Evolutionary conservation across 2,329 filamentous ascomycete genomes (phyloP), one percentile per base, ranked within the genome.

Genomic region (Colletotrichum melonis): DNA sequence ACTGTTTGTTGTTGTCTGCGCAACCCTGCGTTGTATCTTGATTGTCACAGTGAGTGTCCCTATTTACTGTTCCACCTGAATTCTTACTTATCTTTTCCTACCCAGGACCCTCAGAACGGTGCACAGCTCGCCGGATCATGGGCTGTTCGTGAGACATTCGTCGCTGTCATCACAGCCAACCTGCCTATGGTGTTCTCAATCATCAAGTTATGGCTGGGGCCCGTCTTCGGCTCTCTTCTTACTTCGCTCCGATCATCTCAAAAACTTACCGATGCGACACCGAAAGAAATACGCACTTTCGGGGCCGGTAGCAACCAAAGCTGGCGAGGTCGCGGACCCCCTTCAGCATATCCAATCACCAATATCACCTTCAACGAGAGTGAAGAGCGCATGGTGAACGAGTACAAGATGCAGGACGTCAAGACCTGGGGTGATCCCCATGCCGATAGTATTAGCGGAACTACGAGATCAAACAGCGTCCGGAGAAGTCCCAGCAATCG

Each of bases 371-470:
- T 84, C 73, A 86, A 77, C 19, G 83, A 76, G 12, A 80, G 79
- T 52, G 79, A 80, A 78, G 79, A 86, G 78, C 76, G 81, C 1
- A 86, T 87, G n/a, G 80, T 88, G 16, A 81, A 82, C 32, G 80
- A 83, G 49, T 78, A 84, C 5, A 85, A 85, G 72, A 81, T 86
- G 79, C 80, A 85, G 8, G 67, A 69, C n/a, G 19, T 69, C 52
- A 69, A 69, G 24, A 24, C 67, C 11, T 65, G 59, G 67, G 59
- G 59, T 1, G 52, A 69, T 14, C 67, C 52, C 79, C 91, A 8
- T 90, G 91, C 77, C 87, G 87, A 85, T 88, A 86, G 6, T 8
- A 19, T 3, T 9, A 7, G 16, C 3, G 4, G 32, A 35, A n/a
- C 19, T 3, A 49, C 16, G 19, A 19, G 7, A 49, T 49, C 42